Conservation (phyloP, 306 rosid genomes). For the Sicyos baderoa region DNA sequence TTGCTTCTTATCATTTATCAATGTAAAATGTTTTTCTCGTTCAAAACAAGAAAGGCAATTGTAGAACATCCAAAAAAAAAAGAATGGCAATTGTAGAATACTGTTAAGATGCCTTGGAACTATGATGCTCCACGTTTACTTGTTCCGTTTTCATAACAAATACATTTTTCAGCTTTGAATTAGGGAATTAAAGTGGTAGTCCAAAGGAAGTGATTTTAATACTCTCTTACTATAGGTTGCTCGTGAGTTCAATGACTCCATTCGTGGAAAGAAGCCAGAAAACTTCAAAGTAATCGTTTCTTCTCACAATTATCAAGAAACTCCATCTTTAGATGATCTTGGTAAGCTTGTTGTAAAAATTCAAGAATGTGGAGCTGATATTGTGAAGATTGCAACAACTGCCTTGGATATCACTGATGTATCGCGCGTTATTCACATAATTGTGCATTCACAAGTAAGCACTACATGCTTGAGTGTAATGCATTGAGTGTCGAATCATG, state of each 20-base stretch:
- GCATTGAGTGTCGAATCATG: neutral
- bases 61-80: too few species aligned
- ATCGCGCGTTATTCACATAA: constrained; percentile 46
- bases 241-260: constrained; percentile 32
- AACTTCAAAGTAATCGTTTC: constrained; percentile 51
- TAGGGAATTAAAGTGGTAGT: neutral
- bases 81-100: too few species aligned
- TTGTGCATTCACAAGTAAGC: constrained; percentile 50
- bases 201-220: neutral
- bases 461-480: neutral
- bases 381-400: constrained; percentile 63
- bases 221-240: constrained; percentile 39
- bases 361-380: constrained; percentile 53
- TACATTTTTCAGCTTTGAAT: neutral
- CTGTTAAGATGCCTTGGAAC: too few species aligned
- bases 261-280: constrained; percentile 39
- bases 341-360: constrained; percentile 52
- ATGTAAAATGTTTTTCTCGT: too few species aligned
- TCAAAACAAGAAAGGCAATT: too few species aligned
- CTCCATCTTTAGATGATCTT: constrained; percentile 50
- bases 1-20: too few species aligned
- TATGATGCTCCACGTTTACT: too few species aligned
- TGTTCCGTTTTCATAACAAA: too few species aligned
- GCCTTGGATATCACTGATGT: constrained; percentile 53
- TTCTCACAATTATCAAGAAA: constrained; percentile 52